Evolutionary conservation across 2,329 filamentous ascomycete species (phyloP).

Genomic region (Fusarium sp.): DNA sequence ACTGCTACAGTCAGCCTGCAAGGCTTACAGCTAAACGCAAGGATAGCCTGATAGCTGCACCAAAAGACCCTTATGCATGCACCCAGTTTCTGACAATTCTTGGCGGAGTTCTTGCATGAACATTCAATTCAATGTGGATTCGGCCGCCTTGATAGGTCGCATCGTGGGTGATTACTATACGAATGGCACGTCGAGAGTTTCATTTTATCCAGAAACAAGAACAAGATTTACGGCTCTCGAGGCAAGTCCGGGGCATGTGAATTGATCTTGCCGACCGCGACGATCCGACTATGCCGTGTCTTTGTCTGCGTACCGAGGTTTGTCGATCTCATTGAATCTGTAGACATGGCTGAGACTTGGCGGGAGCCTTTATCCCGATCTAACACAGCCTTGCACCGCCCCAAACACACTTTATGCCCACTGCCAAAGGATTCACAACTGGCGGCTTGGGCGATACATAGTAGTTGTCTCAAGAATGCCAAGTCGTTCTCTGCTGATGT

Average conservation of each 20-base stretch:
- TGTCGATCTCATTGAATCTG: not conserved
- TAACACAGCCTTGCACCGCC: not conserved
- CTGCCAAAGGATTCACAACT: not conserved
- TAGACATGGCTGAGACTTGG: not conserved
- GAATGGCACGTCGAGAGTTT: not conserved
- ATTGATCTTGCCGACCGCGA: not conserved
- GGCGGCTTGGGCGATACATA: not conserved
- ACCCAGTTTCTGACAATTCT: not conserved
- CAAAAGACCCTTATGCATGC: slow-evolving; percentile 10
- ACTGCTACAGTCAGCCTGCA: slow-evolving; percentile 1
- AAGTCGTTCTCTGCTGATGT: not conserved
- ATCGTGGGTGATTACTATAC: not conserved
- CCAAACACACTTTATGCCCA: not conserved
- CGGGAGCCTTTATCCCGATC: not conserved
- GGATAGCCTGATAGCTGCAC: slow-evolving; percentile 1
- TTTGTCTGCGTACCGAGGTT: not conserved
- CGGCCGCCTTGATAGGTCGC: not conserved
- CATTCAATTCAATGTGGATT: not conserved
- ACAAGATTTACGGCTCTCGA: not conserved
- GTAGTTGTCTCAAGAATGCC: not conserved
- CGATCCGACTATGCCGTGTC: not conserved
- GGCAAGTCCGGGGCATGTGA: not conserved
- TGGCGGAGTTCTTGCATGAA: slow-evolving; percentile 1
- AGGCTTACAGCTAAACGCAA: slow-evolving; percentile 2
- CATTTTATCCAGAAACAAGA: not conserved